Evolutionary conservation across 1,284 basidiomycete species (phyloP).

Genomic region (Ganoderma boninense): DNA sequence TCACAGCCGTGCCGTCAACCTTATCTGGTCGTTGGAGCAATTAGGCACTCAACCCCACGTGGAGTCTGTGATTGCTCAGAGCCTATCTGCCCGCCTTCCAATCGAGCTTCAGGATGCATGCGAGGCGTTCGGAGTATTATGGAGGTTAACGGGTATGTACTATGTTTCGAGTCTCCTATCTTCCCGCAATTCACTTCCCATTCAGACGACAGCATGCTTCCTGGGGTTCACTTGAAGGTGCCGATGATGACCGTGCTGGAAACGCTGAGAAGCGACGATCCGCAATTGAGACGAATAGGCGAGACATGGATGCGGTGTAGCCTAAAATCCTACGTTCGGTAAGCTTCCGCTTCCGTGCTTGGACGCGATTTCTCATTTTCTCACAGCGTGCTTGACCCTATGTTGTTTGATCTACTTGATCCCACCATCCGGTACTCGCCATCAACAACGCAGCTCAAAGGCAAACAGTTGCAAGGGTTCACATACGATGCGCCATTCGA

Average conservation of each 20-base stretch:
- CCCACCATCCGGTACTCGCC: slow-evolving; percentile 65
- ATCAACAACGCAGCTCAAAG: slow-evolving; percentile 61
- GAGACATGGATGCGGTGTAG: slow-evolving; percentile 97
- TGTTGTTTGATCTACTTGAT: slow-evolving; percentile 82
- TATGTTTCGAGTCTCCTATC: not conserved
- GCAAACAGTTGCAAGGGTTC: slow-evolving; percentile 72
- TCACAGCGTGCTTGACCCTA: slow-evolving; percentile 84
- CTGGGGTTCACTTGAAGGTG: slow-evolving; percentile 83
- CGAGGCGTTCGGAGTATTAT: slow-evolving; percentile 92
- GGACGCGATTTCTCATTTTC: slow-evolving; percentile 21
- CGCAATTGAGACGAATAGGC: slow-evolving; percentile 76
- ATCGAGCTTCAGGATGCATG: slow-evolving; percentile 67
- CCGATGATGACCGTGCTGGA: slow-evolving; percentile 92
- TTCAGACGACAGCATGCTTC: slow-evolving; percentile 82
- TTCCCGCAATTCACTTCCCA: not conserved
- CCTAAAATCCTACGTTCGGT: slow-evolving; percentile 91
- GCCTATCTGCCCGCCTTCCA: slow-evolving; percentile 64
- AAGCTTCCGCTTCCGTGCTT: slow-evolving; percentile 32
- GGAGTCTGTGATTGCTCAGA: slow-evolving; percentile 79
- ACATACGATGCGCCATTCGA: slow-evolving; percentile 82
- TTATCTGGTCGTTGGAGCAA: slow-evolving; percentile 89
- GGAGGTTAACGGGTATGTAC: slow-evolving; percentile 85
- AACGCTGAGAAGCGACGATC: slow-evolving; percentile 79
- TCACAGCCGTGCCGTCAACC: slow-evolving; percentile 83
- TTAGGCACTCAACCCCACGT: slow-evolving; percentile 70